These are phyloP conservation scores for Suhomyces emberorum DNA, from an alignment of 805 yeast genomes.

Conservation along the genomic window DNA sequence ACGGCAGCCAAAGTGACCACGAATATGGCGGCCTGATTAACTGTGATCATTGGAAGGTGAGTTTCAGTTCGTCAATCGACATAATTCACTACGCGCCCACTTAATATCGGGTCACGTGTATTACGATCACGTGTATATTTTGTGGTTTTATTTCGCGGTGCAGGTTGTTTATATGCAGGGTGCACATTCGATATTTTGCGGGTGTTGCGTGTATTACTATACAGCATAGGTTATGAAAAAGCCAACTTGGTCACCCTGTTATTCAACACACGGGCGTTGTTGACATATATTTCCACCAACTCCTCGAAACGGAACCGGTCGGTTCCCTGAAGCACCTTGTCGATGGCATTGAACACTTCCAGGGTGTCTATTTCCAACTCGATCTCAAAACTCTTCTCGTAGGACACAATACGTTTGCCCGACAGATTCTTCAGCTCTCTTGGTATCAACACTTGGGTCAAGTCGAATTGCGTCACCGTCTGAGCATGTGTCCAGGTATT, in stretches of 20 bases:
- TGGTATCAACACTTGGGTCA: constrained; percentile 55
- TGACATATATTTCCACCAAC: constrained; percentile 53
- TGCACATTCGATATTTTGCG: no score
- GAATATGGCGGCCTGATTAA: not conserved
- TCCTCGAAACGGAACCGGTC: constrained; percentile 60
- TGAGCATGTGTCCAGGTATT: constrained; percentile 69
- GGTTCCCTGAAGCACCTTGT: constrained; percentile 35
- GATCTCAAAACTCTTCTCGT: constrained; percentile 35
- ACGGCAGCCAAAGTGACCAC: constrained; percentile 9
- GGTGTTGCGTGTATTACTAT: no score
- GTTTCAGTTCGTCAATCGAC: no score
- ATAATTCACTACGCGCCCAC: no score
- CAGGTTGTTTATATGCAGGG: no score
- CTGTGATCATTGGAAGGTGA: not conserved
- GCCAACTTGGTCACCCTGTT: constrained; percentile 43
- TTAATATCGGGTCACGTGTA: no score
- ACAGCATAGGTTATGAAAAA: not conserved
- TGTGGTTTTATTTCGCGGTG: no score
- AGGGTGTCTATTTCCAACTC: constrained; percentile 40
- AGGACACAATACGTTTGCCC: constrained; percentile 35
- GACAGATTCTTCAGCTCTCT: constrained; percentile 31
- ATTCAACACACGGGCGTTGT: constrained; percentile 51
- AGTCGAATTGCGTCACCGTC: constrained; percentile 69
- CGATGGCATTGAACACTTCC: constrained; percentile 41
- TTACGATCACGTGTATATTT: no score